A percentile compares a stretch with the other conserved stretches of the same genome.
Evolutionary conservation across 148 eudicot genomes (phyloP).

Genomic region (Vaccinium corymbosum): DNA sequence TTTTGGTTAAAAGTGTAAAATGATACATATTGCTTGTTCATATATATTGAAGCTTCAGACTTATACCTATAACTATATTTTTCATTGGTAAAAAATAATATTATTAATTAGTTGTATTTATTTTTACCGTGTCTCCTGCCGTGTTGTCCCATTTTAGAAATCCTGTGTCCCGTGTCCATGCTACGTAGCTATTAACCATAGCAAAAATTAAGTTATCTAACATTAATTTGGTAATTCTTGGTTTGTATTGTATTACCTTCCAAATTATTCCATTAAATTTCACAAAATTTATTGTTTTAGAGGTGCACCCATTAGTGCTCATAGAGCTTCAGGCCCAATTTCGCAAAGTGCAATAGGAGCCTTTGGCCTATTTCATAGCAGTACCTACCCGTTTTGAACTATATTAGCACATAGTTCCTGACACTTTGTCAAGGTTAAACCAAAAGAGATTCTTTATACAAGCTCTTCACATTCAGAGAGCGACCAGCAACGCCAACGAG

Average conservation of each 20-base stretch:
- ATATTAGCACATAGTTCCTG: slow-evolving; percentile 6
- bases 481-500: background rate
- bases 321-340: background rate
- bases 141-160: too few relatives aligned
- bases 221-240: background rate
- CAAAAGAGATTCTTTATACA: background rate
- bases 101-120: too few relatives aligned
- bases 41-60: too few relatives aligned
- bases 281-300: background rate
- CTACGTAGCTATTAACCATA: background rate
- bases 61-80: too few relatives aligned
- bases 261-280: background rate
- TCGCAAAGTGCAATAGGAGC: background rate
- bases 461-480: background rate
- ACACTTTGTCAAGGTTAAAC: background rate
- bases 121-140: too few relatives aligned
- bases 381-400: background rate
- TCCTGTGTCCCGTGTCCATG: too few relatives aligned
- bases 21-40: too few relatives aligned
- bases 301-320: background rate
- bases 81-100: too few relatives aligned
- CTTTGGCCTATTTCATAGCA: background rate
- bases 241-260: background rate
- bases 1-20: too few relatives aligned
- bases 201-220: background rate